These are phyloP conservation scores for Coemansia sp. DNA, from an alignment of 192 early-diverging fungal genomes.

Conservation along the genomic window DNA sequence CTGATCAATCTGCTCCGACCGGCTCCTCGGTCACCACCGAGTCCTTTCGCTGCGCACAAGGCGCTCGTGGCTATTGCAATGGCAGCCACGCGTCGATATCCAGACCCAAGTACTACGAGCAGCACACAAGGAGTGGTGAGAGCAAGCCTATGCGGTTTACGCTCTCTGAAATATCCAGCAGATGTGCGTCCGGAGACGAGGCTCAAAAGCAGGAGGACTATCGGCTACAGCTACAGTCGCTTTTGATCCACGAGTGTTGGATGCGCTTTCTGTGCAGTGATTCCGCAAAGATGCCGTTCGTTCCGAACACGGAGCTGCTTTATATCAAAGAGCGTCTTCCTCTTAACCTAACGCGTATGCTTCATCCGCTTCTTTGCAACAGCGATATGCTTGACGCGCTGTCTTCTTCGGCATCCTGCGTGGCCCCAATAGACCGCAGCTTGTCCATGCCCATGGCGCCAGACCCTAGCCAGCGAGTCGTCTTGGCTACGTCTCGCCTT, in stretches of 20 bases:
- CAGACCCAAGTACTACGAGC: neutral
- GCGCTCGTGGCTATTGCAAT: neutral
- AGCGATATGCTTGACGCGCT: slow-evolving; percentile 29
- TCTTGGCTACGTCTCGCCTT: neutral
- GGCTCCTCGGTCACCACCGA: neutral
- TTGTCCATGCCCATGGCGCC: neutral
- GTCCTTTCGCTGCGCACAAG: neutral
- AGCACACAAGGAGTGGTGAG: neutral
- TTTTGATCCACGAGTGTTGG: slow-evolving; percentile 43
- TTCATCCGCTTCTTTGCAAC: slow-evolving; percentile 24
- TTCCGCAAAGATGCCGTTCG: slow-evolving; percentile 17
- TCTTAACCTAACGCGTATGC: slow-evolving; percentile 28
- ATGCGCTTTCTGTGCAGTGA: slow-evolving; percentile 21
- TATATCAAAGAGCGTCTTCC: slow-evolving; percentile 43
- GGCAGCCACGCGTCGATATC: neutral
- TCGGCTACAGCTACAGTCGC: slow-evolving; percentile 29
- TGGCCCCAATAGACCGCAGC: neutral
- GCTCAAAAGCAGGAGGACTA: slow-evolving; percentile 14
- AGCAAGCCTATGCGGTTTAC: slow-evolving; percentile 17
- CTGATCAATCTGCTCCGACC: neutral
- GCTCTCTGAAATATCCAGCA: neutral
- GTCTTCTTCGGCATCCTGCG: neutral
- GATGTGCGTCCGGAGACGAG: slow-evolving; percentile 4
- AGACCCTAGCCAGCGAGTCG: neutral
- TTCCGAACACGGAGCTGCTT: slow-evolving; percentile 26